A percentile compares a stretch with the other conserved stretches of the same genome.
Evolutionary conservation across 73 alveolate genomes (phyloP).

Genomic region (Stentor roeselii): DNA sequence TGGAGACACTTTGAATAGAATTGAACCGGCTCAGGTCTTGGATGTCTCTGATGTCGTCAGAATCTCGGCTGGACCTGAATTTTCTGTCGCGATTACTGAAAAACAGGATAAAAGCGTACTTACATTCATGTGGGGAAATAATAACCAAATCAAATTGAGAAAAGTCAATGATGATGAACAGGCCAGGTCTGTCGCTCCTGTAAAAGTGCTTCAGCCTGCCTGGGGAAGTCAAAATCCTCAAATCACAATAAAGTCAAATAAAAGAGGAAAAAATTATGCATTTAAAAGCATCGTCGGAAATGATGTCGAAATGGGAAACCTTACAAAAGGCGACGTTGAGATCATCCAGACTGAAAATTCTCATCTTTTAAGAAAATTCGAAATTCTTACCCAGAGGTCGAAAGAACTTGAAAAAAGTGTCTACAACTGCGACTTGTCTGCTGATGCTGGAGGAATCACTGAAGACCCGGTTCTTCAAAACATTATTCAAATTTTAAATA

Average conservation of each 20-base stretch:
- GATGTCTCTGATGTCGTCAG: not conserved
- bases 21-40: not conserved
- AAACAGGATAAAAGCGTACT: not conserved
- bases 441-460: not conserved
- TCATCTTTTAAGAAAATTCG: not conserved
- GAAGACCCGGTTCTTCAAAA: not conserved
- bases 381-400: not conserved
- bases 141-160: not conserved
- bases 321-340: not conserved
- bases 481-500: not conserved
- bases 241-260: not conserved
- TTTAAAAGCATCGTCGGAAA: not conserved
- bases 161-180: not conserved
- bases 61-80: conserved; percentile 22
- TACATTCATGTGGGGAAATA: conserved; percentile 2
- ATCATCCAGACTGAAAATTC: not conserved
- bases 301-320: not conserved
- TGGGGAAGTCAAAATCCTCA: not conserved
- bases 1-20: not conserved
- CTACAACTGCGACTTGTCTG: not conserved
- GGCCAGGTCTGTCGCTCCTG: not conserved
- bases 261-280: conserved; percentile 17
- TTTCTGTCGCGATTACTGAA: not conserved
- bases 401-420: not conserved
- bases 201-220: not conserved